Evolutionary conservation across 129 eudicot species (phyloP), one percentile per base, ranked within the genome.

Genomic region (Erigeron canadensis): DNA sequence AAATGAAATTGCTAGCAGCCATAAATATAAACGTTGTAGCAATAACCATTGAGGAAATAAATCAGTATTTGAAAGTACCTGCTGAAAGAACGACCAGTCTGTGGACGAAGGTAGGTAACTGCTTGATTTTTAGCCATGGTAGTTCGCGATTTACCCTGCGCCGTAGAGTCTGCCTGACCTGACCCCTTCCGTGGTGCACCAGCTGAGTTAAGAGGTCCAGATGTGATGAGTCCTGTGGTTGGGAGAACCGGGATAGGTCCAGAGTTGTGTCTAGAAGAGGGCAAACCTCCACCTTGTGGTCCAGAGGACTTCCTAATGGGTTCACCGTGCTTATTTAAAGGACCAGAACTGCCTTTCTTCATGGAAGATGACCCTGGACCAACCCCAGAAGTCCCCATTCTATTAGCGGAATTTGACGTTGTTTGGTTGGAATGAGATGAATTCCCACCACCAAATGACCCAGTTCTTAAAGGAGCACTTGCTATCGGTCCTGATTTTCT

Each of bases 301-400:
- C 97, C 97, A 48, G 97, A 90, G 0, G 89, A 86, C 54, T 90
- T 90, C 75, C 89, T 90, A 48, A 90, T 69, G 0, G 97, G 95
- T 75, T 90, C 97, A 37, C 97, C 97, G 6, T 90, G 97, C 80
- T 87, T 87, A 72, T 90, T 90, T 40, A 90, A 84, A 28, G 97
- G 97, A 18, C 97, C 97, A 4, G 97, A 90, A 56, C 84, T 90
- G 12, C 89, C 81, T 74, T 90, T 90, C 80, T 87, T 90, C 79
- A 87, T n/a, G 6, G 97, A 81, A 57, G 83, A 50, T n/a, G 95
- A 87, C 6, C 95, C 85, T n/a, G 91, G 67, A 68, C 58, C 85
- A 23, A 86, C 81, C 39, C 79, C 83, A 8, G 81, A 72, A 0
- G 88, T 63, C 12, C 57, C 79, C 81, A 77, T 78, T 28, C 81